Base-by-base conservation (phyloP, 2,329 filamentous ascomycete species). In the Pyrenophora tritici-repentis region DNA sequence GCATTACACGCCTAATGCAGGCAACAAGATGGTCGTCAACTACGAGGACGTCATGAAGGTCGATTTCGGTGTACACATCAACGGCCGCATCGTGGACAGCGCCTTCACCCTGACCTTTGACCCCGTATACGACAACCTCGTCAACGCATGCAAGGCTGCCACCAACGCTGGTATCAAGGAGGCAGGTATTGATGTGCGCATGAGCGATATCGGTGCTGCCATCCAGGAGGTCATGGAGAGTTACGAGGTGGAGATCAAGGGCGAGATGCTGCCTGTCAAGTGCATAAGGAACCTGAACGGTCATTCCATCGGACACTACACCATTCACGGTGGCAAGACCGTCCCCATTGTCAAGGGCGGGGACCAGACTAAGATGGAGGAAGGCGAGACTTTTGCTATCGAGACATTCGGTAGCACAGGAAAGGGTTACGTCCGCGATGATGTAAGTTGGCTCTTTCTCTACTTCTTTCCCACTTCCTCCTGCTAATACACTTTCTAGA, bases 361-460 rank as follows among this genome's bases (percentile, higher is more conserved):
- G 56, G 90, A 96, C 68, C 86, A 87, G 72, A 95, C 91, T 44
- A 96, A 96, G 82, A 97, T 97, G 93, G 92, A 97, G 77, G 93
- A 97, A 76, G 91, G 91, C 35, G 92, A 97, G 70, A 87, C 91
- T 14, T 97, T 95, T 73, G 92, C 92, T 59, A 96, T 97, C 64
- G 92, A 97, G 79, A 97, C 92, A 0, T 97, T 97, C 73, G 93
- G 92, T 54, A 94, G 88, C 72, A 97, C 92, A 17, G 93, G 92
- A 58, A 92, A 90, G 71, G 92, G 91, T 59, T 89, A 90, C 69
- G 90, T 96, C 49, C 80, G 85, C 59, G 91, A 97, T 68, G 90
- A 96, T 75, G 88, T 91, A 76, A 26, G 56, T 44, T 35, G 32
- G n/a, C n/a, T 18, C 31, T 29, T 17, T 32, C 12, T 5, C 17